Evolutionary conservation across 768 basidiomycete genomes (phyloP), one percentile per base, ranked within the genome.

Genomic region (Lentinula guzmanii): DNA sequence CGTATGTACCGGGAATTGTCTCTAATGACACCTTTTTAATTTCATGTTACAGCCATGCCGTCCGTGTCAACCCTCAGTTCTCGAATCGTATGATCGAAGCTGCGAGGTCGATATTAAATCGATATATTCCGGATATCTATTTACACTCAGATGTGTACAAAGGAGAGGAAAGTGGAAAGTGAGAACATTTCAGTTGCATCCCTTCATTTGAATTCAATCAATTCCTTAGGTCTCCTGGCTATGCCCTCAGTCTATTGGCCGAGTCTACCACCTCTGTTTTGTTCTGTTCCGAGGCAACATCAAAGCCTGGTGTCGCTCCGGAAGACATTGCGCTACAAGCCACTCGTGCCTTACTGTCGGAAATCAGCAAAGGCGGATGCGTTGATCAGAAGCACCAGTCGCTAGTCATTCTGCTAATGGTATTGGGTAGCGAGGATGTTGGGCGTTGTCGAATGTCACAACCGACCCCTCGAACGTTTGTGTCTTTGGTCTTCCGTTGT

Each of bases 91-190:
- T 98, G 89, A 97, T 99, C 54, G 96, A 98, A 67, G 85, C 95
- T 7, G 86, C 93, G 16, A 87, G 97, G 42, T 95, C 93, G 2
- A 81, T 99, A 24, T 79, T 99, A 48, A 98, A 98, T 71, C 90
- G 95, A 4, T 97, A 91, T 72, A 97, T 98, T 62, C 96, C 97
- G 41, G 97, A 99, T 71, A 95, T 98, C 33, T 98, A 98, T 74
- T 85, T 99, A 42, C 96, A 98, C 72, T 96, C 97, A 3, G 97
- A 99, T 65, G 95, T 98, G 24, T 98, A 97, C 76, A 96, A 97
- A 71, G 95, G 95, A 6, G 91, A 93, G 16, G 97, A 98, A 64
- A 95, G 93, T 65, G 96, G 96, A 73, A 98, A 94, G 95, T 95
- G 66, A 64, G 94, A 0, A 28, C 11, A 42, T 33, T 11, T 39